Conservation (phyloP, 2,329 filamentous ascomycete genomes). For the Neopestalotiopsis clavispora region DNA sequence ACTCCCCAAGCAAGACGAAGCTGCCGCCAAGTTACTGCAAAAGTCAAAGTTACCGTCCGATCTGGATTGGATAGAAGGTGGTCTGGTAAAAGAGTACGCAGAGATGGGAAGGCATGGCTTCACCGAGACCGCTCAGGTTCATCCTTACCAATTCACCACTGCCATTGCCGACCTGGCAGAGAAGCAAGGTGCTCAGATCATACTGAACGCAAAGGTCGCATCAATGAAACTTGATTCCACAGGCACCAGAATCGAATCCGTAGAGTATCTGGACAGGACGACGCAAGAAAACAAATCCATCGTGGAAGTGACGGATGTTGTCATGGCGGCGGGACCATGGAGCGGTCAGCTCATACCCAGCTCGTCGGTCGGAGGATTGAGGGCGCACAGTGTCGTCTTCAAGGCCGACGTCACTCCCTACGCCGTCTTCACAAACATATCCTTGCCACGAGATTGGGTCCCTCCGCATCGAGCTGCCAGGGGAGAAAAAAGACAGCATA, state of each 20-base stretch:
- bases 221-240: conserved; percentile 60
- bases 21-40: conserved; percentile 51
- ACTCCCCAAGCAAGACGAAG: conserved; percentile 62
- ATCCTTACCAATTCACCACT: conserved; percentile 89
- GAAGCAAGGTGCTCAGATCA: conserved; percentile 70
- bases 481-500: conserved; percentile 58
- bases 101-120: conserved; percentile 76
- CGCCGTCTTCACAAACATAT: conserved; percentile 86
- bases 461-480: conserved; percentile 52
- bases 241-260: conserved; percentile 57
- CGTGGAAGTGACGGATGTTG: conserved; percentile 54
- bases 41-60: conserved; percentile 73
- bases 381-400: conserved; percentile 71
- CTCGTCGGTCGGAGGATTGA: conserved; percentile 61
- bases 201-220: conserved; percentile 70
- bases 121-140: conserved; percentile 87
- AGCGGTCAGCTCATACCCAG: conserved; percentile 62
- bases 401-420: conserved; percentile 71
- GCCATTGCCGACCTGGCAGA: conserved; percentile 78
- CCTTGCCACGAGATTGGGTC: conserved; percentile 69
- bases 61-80: conserved; percentile 81
- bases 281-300: conserved; percentile 42
- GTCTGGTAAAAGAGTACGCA: conserved; percentile 72
- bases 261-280: conserved; percentile 63
- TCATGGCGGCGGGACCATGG: conserved; percentile 67